phyloP scores from a whole-genome alignment of 176 grass and related monocot genomes.

The Alloteropsis semialata region DNA sequence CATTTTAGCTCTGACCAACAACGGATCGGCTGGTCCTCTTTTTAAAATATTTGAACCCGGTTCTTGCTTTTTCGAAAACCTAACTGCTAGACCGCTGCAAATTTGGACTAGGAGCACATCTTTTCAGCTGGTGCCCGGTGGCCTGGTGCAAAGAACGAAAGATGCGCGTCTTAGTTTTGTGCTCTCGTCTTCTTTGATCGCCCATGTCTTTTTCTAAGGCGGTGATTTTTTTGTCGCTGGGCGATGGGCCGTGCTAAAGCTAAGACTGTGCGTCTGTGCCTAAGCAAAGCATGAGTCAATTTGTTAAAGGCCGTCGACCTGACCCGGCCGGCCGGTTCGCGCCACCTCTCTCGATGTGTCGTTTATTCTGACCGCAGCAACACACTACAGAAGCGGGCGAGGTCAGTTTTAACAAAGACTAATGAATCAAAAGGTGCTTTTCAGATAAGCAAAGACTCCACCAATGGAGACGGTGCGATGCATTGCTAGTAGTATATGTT shows the following conservation, averaged over 20 bases:
- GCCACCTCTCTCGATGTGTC: background rate
- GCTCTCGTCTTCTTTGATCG: background rate
- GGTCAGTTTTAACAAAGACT: conserved; percentile 51
- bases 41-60: background rate
- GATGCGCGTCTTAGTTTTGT: background rate
- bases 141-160: background rate
- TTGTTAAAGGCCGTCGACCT: conserved; percentile 9
- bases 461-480: background rate
- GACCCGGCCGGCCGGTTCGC: conserved; percentile 2
- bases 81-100: background rate
- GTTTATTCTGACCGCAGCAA: conserved; percentile 30
- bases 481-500: no score
- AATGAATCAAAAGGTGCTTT: conserved; percentile 27
- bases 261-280: conserved; percentile 8
- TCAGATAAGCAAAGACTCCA: conserved; percentile 35
- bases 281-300: background rate
- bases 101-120: background rate
- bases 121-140: no score
- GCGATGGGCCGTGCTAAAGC: conserved; percentile 19
- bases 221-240: background rate
- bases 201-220: background rate
- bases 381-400: background rate
- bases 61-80: background rate
- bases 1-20: background rate
- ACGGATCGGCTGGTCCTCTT: background rate